phyloP scores from a whole-genome alignment of 192 early-diverging fungal species.

The Podila verticillata region DNA sequence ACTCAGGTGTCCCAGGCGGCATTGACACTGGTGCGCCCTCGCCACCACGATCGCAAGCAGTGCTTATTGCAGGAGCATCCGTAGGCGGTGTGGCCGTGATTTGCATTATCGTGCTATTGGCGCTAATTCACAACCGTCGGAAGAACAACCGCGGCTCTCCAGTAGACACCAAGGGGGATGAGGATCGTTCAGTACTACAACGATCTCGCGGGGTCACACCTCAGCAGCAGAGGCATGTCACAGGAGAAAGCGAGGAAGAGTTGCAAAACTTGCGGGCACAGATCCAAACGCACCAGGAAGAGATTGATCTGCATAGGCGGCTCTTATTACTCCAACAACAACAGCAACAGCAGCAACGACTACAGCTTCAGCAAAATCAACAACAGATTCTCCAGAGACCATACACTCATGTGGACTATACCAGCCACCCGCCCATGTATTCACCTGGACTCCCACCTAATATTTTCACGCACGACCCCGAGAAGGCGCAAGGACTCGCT shows the following conservation, averaged over 20 bases:
- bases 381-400: neutral
- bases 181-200: too few relatives aligned
- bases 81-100: neutral
- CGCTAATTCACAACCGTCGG: neutral
- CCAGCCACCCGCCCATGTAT: neutral
- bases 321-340: neutral
- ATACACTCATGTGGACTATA: neutral
- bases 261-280: neutral
- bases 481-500: neutral
- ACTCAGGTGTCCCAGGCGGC: neutral
- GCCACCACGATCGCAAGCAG: neutral
- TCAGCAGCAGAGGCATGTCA: neutral
- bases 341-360: neutral
- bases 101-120: neutral
- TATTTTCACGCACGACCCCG: neutral
- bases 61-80: neutral
- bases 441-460: neutral
- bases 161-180: neutral
- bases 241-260: neutral
- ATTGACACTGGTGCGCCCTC: neutral
- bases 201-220: neutral
- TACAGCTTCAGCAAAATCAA: conserved; percentile 1
- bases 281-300: neutral
- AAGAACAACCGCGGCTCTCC: neutral
- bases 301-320: neutral